Evolutionary conservation across 345 rosid species (phyloP).

Genomic region (Iberis pinnata): DNA sequence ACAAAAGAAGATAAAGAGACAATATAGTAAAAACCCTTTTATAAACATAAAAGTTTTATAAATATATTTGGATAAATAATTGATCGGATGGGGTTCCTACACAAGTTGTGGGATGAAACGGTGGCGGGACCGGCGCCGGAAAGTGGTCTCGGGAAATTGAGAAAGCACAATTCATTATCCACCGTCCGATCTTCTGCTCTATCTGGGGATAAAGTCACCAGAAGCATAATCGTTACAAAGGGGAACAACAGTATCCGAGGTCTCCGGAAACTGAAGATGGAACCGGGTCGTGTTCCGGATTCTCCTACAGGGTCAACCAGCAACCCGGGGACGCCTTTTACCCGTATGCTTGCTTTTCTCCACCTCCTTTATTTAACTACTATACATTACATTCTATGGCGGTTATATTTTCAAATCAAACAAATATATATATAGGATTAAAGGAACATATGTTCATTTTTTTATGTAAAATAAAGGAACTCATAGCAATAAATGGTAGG

Average conservation of each 20-base stretch:
- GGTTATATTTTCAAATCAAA: too few species aligned
- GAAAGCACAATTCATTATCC: conserved; percentile 51
- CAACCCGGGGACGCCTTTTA: conserved; percentile 50
- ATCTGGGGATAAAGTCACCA: conserved; percentile 32
- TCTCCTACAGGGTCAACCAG: conserved; percentile 18
- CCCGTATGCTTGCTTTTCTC: conserved; percentile 36
- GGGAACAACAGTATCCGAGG: conserved; percentile 29
- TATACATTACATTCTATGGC: not conserved
- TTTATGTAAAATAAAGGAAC: too few species aligned
- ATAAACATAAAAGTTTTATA: too few species aligned
- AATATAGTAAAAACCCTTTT: too few species aligned
- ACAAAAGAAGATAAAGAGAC: too few species aligned
- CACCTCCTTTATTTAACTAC: not conserved
- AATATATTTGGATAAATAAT: not conserved
- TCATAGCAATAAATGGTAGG: too few species aligned
- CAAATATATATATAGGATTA: too few species aligned
- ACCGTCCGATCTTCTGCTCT: conserved; percentile 28
- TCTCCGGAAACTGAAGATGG: conserved; percentile 38
- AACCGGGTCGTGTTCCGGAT: conserved; percentile 39
- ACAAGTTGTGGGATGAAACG: conserved; percentile 96
- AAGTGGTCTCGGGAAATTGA: conserved; percentile 59
- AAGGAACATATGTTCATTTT: too few species aligned
- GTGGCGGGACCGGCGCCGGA: conserved; percentile 92
- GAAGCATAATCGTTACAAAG: conserved; percentile 58
- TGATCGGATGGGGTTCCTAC: conserved; percentile 71